Base-by-base conservation (phyloP, 345 rosid species). In the Aurinia saxatilis region DNA sequence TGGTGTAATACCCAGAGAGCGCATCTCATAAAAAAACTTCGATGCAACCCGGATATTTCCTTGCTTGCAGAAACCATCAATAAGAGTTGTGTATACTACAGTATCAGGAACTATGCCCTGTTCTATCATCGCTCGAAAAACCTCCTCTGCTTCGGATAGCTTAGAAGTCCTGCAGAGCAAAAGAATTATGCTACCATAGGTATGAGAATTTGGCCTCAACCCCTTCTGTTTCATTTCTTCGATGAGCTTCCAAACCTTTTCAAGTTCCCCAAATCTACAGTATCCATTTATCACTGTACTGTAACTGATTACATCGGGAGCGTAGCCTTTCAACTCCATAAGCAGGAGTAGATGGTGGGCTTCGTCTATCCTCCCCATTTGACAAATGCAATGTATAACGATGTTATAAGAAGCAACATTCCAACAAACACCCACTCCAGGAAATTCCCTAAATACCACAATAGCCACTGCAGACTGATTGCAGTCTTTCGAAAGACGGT, bases 221-320 rank as follows among this genome's bases (percentile, higher is more conserved):
- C 82, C 87, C 58, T 77, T 81, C 35, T 13, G 40, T 65, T 73
- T 78, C 97, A 92, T 87, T 63, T 81, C 91, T 65, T 78, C 76
- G n/a, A 82, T 51, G 57, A 92, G 88, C 76, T 65, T 73, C 80
- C 75, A 67, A 40, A 78, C 78, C 60, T 47, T 80, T 45, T 64
- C 71, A 16, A 85, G 77, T 33, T 75, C 76, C 21, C 87, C 88
- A 29, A 49, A 63, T 60, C 60, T 76, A 78, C 85, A 87, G 66
- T 93, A 93, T 42, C 91, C 97, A 70, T 87, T 79, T 11, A 93
- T 82, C 68, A 87, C 15, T 50, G 90, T 84, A 65, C 95, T 85
- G 59, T 85, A 93, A 75, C 86, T 87, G 54, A 90, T 81, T 66
- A 93, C 91, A 84, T 93, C 96, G 49, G 97, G 91, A 6, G 19